Base-by-base conservation (phyloP, 345 rosid species). In the Stellera chamaejasme region DNA sequence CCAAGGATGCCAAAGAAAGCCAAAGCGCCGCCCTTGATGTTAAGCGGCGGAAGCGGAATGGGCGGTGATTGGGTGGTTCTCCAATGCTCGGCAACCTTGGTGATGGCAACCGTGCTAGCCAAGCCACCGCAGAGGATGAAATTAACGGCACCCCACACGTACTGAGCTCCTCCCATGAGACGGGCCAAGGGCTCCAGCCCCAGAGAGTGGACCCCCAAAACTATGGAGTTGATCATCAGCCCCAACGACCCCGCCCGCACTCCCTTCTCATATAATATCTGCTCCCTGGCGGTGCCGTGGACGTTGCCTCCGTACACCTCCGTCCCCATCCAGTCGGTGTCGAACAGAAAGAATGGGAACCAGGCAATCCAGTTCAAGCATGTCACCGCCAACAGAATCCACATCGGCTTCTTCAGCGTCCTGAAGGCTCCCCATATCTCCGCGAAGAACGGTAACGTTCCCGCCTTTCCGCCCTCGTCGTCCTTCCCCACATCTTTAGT, bases 281-380 rank as follows among this genome's bases (percentile, higher is more conserved):
- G 54, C 5, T 16, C 55, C 54, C n/a, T 25, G 2, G 58, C 60
- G 2, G 19, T 23, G 6, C 82, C 82, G 6, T 61, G 57, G 0
- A 83, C 66, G 58, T 63, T 43, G 1, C 96, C 96, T 0, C 96
- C 96, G 80, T 78, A 89, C 45, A 89, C 88, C 56, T 89, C 91
- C 23, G 79, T 69, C 16, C 95, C 97, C 85, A 83, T 77, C 97
- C 95, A 89, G 13, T 89, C 95, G 6, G 97, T 89, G 68, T 86
- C 84, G 66, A 69, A 85, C 36, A 85, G 71, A 50, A 86, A 59
- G 74, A 89, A 89, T 13, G 95, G 97, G 65, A 85, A 85, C 95
- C 95, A 86, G 0, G 82, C 97, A 46, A 84, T 36, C 97, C 97
- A 90, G 71, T 90, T 90, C 0, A 90, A 68, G 25, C 82, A 71